Evolutionary conservation across 2,329 filamentous ascomycete genomes (phyloP).

Genomic region (Tympanopsis confertula): DNA sequence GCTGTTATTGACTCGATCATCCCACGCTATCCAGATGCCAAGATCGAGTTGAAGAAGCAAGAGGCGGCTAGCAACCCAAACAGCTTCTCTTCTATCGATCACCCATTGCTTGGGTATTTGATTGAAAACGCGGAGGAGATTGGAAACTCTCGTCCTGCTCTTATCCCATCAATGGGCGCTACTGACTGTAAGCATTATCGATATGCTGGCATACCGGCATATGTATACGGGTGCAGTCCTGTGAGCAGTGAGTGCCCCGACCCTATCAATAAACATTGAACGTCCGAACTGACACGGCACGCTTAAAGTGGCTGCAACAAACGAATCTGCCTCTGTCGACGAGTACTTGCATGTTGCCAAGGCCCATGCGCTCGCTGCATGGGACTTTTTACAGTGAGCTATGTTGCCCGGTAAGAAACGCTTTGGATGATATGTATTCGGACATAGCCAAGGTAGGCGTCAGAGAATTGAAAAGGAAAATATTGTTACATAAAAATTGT

Average conservation of each 20-base stretch:
- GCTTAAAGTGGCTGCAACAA: slow-evolving; percentile 12
- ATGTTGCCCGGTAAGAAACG: too few species aligned
- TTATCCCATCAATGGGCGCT: slow-evolving; percentile 22
- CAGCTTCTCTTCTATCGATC: slow-evolving; percentile 15
- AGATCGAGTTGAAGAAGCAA: slow-evolving; percentile 12
- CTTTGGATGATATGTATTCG: too few species aligned
- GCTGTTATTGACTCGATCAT: slow-evolving; percentile 13
- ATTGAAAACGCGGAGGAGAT: slow-evolving; percentile 13
- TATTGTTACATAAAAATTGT: too few species aligned
- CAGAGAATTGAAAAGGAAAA: too few species aligned
- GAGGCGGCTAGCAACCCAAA: slow-evolving; percentile 19
- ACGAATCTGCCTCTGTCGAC: slow-evolving; percentile 12
- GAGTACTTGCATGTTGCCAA: slow-evolving; percentile 17
- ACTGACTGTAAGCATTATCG: slow-evolving; percentile 28
- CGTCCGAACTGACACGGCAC: slow-evolving; percentile 6
- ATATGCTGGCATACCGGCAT: slow-evolving; percentile 20
- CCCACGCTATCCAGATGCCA: slow-evolving; percentile 13
- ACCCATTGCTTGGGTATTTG: slow-evolving; percentile 16
- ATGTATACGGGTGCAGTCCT: slow-evolving; percentile 19
- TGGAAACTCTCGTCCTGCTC: slow-evolving; percentile 12
- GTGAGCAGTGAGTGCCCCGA: slow-evolving; percentile 7
- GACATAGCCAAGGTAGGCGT: too few species aligned
- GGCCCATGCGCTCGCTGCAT: slow-evolving; percentile 15
- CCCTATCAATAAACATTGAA: not conserved
- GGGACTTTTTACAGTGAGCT: too few species aligned